These are phyloP conservation scores for Paradendryphiella salina DNA, from an alignment of 2,329 filamentous ascomycete species.

Conservation along the genomic window DNA sequence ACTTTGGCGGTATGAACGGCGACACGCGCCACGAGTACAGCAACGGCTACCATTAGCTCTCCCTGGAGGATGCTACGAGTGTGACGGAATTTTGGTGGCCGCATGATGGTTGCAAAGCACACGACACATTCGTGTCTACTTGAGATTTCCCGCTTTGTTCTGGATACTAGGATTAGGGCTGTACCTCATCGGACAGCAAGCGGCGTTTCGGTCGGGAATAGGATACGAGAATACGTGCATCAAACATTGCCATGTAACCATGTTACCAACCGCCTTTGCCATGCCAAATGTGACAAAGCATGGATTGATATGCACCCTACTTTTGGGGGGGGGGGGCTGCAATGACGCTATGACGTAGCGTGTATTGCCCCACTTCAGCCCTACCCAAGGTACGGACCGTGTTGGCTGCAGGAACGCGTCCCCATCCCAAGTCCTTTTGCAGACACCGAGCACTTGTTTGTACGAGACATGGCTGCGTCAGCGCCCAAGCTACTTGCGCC, in stretches of 20 bases:
- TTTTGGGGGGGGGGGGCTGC: slow-evolving; percentile 25
- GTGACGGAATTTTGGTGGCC: slow-evolving; percentile 32
- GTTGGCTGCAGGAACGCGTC: slow-evolving; percentile 16
- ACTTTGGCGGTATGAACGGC: slow-evolving; percentile 64
- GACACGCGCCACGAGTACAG: slow-evolving; percentile 44
- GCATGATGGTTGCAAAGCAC: slow-evolving; percentile 21
- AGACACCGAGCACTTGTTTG: slow-evolving; percentile 1
- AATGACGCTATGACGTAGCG: slow-evolving; percentile 26
- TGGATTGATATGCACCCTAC: neutral
- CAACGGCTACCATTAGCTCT: slow-evolving; percentile 38
- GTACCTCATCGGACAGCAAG: slow-evolving; percentile 20
- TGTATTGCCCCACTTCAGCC: slow-evolving; percentile 38
- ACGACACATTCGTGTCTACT: slow-evolving; percentile 14
- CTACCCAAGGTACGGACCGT: slow-evolving; percentile 13
- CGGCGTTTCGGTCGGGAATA: slow-evolving; percentile 29
- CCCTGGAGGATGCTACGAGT: slow-evolving; percentile 35
- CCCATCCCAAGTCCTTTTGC: slow-evolving; percentile 6
- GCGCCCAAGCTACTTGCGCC: slow-evolving; percentile 42
- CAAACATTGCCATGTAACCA: slow-evolving; percentile 1
- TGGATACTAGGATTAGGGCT: slow-evolving; percentile 24
- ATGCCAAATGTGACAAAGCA: neutral
- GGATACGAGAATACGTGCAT: slow-evolving; percentile 15
- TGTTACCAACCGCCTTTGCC: neutral
- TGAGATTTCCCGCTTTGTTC: slow-evolving; percentile 24
- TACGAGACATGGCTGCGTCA: slow-evolving; percentile 34